Base-by-base conservation (phyloP, 1,139 yeast species). In the Hyphopichia buzzinii region DNA sequence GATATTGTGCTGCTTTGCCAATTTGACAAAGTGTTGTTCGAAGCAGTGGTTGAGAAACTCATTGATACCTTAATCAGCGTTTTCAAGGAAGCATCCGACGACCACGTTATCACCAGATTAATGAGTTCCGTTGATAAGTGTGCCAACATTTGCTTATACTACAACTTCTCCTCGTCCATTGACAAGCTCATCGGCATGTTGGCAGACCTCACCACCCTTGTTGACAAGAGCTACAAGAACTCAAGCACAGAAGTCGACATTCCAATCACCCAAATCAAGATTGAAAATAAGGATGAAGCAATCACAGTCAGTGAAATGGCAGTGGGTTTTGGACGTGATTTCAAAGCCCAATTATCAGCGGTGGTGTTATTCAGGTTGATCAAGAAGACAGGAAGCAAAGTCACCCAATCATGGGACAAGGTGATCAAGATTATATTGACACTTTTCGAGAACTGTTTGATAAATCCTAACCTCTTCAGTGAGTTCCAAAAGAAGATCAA, bases 41-140 rank as follows among this genome's bases (percentile, higher is more conserved):
- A 74, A 35, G 68, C 73, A 13, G 67, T 77, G 17, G 84, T 86
- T 50, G 72, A 72, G 33, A 75, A 77, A 12, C 66, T 92, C 13
- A 74, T 87, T 13, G 75, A 81, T 10, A 82, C 95, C 0, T 64
- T 90, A 25, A 71, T 89, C 32, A 76, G 74, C 35, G 88, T 92
- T 17, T 92, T 88, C 60, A 81, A 83, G 23, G 87, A 87, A 35
- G 96, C 98, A 1, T 71, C 86, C 1, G 97, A 92, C 56, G 97
- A 92, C 57, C 87, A 88, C 36, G 79, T 94, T 8, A 83, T 89
- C 37, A 83, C 95, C 0, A 75, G 94, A 38, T 84, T 94, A 59
- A 82, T 94, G 71, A 77, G 95, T 0, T 86, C 90, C 1, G 74
- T 92, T 46, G 97, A 90, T 52, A 89, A 87, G 54, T 76, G 94